Evolutionary conservation across 2,329 filamentous ascomycete species (phyloP), one percentile per base, ranked within the genome.

Genomic region (Rasamsonia emersonii): DNA sequence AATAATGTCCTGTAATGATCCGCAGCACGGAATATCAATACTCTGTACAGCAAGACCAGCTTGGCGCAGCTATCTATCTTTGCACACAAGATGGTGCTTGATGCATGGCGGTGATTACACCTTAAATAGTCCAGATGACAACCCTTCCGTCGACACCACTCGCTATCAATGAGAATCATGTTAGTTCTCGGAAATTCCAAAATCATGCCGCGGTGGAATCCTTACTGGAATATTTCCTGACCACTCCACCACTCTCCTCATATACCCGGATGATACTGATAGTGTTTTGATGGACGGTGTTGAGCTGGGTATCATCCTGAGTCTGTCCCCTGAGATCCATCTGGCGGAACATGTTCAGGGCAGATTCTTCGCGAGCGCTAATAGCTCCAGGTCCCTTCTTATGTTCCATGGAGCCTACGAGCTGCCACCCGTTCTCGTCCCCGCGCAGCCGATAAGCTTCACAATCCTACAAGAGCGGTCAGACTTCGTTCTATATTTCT

Each of bases 271-370:
- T 68, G 2, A 79, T 94, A 52, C 76, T 86, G 54, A 98, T 84
- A 16, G 88, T 94, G 64, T 98, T 98, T 59, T 98, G 91, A 62
- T 98, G 91, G 28, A 91, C 77, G 8, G 91, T 96, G 65, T 86
- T 91, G 47, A 98, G 71, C 65, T 93, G 84, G 3, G 88, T 95
- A 57, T 96, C 88, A 51, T 93, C 86, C 54, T 85, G 85, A 35
- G 71, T 68, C 64, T 93, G 93, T 41, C 91, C 91, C 71, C 91
- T 94, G 44, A 98, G 71, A 61, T 98, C 91, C 91, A 98, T 96
- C 67, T 95, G 88, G 51, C 79, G 77, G 67, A 98, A 98, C 86
- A 96, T 94, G 62, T 96, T 94, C 58, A 95, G 68, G 15, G 91
- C 91, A 43, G 83, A 91, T 59, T 96, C 91, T 62, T 96, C 91